Evolutionary conservation across 805 yeast genomes (phyloP).

Genomic region (Wickerhamiella azymoides): DNA sequence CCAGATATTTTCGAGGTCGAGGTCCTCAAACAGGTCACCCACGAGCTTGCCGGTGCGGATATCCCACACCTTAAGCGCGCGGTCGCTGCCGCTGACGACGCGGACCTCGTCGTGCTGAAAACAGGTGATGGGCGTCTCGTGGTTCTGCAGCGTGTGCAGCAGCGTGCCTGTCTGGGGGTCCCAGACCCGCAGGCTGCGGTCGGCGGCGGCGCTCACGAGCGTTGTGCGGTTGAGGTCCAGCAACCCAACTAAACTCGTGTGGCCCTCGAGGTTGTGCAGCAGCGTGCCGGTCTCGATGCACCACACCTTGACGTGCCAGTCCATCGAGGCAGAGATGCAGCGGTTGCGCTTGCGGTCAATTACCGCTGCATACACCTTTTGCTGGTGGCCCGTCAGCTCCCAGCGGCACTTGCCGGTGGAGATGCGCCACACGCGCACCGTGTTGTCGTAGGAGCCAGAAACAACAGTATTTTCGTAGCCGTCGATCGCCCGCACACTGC

Average conservation of each 20-base stretch:
- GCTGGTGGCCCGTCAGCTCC: slow-evolving; percentile 70
- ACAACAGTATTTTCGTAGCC: slow-evolving; percentile 75
- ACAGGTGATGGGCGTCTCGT: slow-evolving; percentile 79
- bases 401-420: slow-evolving; percentile 57
- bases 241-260: slow-evolving; percentile 78
- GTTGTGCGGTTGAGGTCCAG: slow-evolving; percentile 61
- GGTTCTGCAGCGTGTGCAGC: slow-evolving; percentile 60
- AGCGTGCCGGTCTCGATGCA: slow-evolving; percentile 64
- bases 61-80: slow-evolving; percentile 80
- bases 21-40: slow-evolving; percentile 54
- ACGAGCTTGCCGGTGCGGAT: slow-evolving; percentile 62
- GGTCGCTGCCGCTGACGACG: slow-evolving; percentile 79
- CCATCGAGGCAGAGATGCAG: slow-evolving; percentile 87
- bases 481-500: slow-evolving; percentile 72
- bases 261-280: slow-evolving; percentile 65
- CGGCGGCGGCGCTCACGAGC: slow-evolving; percentile 92
- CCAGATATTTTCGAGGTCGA: slow-evolving; percentile 67
- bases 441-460: slow-evolving; percentile 82
- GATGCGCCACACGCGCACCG: slow-evolving; percentile 86
- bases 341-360: slow-evolving; percentile 61
- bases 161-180: slow-evolving; percentile 59
- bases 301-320: slow-evolving; percentile 81
- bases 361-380: slow-evolving; percentile 78
- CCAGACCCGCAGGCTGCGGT: slow-evolving; percentile 84
- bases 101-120: slow-evolving; percentile 77